Base-by-base conservation (phyloP, 2,329 filamentous ascomycete genomes). In the Erysiphe neolycopersici region DNA sequence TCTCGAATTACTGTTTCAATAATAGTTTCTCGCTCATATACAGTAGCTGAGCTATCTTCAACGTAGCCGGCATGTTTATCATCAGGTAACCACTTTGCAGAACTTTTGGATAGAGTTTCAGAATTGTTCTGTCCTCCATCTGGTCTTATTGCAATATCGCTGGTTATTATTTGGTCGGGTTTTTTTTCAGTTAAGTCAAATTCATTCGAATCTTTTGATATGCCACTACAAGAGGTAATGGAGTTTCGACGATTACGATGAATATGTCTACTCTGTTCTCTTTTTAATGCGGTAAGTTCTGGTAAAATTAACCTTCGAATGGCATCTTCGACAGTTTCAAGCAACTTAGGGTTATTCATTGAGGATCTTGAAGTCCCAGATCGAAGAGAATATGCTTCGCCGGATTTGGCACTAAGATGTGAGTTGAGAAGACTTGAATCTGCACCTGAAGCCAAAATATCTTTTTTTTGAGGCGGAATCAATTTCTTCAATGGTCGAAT, bases 261-360 rank as follows among this genome's bases (percentile, higher is more conserved):
- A 49, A 78, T 69, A 48, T 77, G 73, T 49, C 78, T 77, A 58
- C 81, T 85, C 57, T 87, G 80, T 55, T 93, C 84, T 53, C 85
- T 75, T 59, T 93, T 94, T 44, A 98, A 65, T 10, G 84, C 82
- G 52, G 83, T 87, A 38, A 98, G 66, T 59, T 98, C 87, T 0
- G 89, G 89, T 2, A 98, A 59, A 44, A 81, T 80, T 47, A 81
- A 61, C 44, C 76, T 66, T 52, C 75, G 72, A 54, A 82, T 81
- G 16, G 76, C 76, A 61, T 81, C 76, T 58, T 81, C 77, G 0
- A 82, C 77, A 1, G 76, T 77, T 48, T 77, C 73, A 10, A 81
- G 64, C 4, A 81, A 59, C 52, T 73, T 78, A 0, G 76, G 76
- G 51, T 81, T 81, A 57, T 78, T 80, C 53, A 79, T 71, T 0